Percentiles rank a stretch among this genome's conserved stretches.
Conservation (phyloP, 2,329 filamentous ascomycete genomes). For the Fusarium vanettenii region DNA sequence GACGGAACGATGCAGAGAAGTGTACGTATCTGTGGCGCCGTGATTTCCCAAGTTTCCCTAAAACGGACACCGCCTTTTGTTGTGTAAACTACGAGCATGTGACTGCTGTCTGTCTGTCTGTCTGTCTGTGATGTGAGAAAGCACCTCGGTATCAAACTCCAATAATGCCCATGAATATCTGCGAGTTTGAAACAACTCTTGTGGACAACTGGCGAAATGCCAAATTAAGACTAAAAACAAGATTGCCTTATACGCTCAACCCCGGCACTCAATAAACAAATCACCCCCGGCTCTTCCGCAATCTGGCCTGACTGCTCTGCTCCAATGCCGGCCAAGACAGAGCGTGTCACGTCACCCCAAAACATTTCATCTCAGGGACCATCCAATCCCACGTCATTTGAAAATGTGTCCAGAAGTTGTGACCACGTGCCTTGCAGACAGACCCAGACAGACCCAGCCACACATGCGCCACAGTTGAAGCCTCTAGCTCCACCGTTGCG, state of each 20-base stretch:
- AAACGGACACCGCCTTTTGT: slow-evolving; percentile 35
- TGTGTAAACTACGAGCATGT: slow-evolving; percentile 23
- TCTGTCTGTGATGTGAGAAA: neutral
- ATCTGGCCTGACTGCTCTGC: slow-evolving; percentile 18
- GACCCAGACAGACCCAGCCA: neutral
- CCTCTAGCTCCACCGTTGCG: slow-evolving; percentile 41
- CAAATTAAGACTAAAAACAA: slow-evolving; percentile 27
- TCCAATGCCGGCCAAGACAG: slow-evolving; percentile 12
- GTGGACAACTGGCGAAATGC: neutral
- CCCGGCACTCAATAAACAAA: slow-evolving; percentile 3
- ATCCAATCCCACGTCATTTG: slow-evolving; percentile 21
- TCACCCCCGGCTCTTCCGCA: slow-evolving; percentile 27
- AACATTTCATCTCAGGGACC: slow-evolving; percentile 2
- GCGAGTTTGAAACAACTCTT: neutral
- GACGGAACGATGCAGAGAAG: neutral
- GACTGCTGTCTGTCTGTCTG: slow-evolving; percentile 23
- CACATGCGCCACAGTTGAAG: slow-evolving; percentile 25
- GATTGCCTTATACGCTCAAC: slow-evolving; percentile 9
- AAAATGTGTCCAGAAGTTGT: neutral
- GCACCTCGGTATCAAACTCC: slow-evolving; percentile 24
- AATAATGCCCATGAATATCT: neutral
- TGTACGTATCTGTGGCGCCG: slow-evolving; percentile 39
- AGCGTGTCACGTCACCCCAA: slow-evolving; percentile 15
- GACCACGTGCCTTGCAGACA: slow-evolving; percentile 18
- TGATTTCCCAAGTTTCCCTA: neutral